phyloP scores from a whole-genome alignment of 1,284 basidiomycete species.

The Abortiporus biennis region DNA sequence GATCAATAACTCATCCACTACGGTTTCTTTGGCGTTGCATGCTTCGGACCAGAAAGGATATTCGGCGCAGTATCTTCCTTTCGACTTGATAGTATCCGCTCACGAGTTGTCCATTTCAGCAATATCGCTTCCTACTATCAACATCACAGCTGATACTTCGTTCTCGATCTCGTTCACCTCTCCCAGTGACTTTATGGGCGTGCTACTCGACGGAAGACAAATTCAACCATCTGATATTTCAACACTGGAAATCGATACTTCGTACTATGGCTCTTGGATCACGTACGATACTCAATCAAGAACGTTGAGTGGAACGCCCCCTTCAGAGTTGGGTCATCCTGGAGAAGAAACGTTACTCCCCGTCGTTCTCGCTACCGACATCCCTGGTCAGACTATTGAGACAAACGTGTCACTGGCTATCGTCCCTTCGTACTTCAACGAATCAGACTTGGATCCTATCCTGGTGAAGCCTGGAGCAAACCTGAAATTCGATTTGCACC shows the following conservation, averaged over 20 bases:
- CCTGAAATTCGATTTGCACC: constrained; percentile 42
- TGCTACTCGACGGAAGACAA: constrained; percentile 54
- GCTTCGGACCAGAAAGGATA: constrained; percentile 66
- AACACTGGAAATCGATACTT: constrained; percentile 49
- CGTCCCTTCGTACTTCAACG: constrained; percentile 65
- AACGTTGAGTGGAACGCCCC: constrained; percentile 61
- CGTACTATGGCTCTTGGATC: constrained; percentile 54
- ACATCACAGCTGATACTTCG: constrained; percentile 47
- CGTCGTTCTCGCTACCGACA: constrained; percentile 48
- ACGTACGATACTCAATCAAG: constrained; percentile 49
- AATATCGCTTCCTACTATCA: constrained; percentile 52
- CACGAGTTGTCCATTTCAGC: constrained; percentile 56
- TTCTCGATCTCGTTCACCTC: constrained; percentile 59
- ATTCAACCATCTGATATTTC: constrained; percentile 50
- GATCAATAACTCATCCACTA: constrained; percentile 27
- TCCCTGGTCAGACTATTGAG: constrained; percentile 58
- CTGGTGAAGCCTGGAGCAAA: constrained; percentile 37
- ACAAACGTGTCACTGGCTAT: constrained; percentile 58
- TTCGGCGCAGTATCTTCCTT: constrained; percentile 42
- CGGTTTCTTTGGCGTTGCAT: constrained; percentile 49
- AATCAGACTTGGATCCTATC: constrained; percentile 49
- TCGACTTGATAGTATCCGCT: constrained; percentile 52
- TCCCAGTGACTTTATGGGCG: constrained; percentile 49
- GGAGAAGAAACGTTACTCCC: constrained; percentile 42
- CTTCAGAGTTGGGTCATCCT: constrained; percentile 27